Conservation (phyloP, 306 rosid genomes). For the Abrus precatorius region DNA sequence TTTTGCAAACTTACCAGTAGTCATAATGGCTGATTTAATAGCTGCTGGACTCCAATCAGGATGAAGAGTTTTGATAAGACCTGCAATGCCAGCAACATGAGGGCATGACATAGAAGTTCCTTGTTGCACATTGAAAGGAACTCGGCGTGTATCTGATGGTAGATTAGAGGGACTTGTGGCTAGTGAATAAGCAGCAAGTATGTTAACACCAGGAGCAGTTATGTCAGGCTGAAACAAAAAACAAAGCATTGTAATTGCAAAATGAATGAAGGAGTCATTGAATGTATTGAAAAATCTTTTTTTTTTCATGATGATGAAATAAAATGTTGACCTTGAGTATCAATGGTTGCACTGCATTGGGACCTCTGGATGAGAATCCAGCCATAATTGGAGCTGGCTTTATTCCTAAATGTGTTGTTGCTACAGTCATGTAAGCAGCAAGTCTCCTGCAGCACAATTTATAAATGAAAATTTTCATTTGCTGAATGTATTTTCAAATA, state of each 20-base stretch:
- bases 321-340: slow-evolving; percentile 68
- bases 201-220: slow-evolving; percentile 70
- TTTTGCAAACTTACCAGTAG: slow-evolving; percentile 54
- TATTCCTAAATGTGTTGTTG: slow-evolving; percentile 53
- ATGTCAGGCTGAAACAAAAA: slow-evolving; percentile 67
- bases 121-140: slow-evolving; percentile 50
- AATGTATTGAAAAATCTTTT: neutral
- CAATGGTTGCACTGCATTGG: slow-evolving; percentile 53
- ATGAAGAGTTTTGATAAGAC: slow-evolving; percentile 69
- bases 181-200: slow-evolving; percentile 63
- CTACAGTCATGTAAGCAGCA: slow-evolving; percentile 54
- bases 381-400: slow-evolving; percentile 75
- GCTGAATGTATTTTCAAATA: neutral
- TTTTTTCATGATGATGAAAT: too few relatives aligned
- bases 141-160: slow-evolving; percentile 49
- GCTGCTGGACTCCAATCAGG: slow-evolving; percentile 77
- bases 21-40: slow-evolving; percentile 77
- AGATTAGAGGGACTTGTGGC: slow-evolving; percentile 44
- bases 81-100: slow-evolving; percentile 70
- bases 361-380: slow-evolving; percentile 80
- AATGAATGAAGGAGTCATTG: neutral
- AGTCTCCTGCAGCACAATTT: slow-evolving; percentile 52
- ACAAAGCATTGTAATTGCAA: neutral
- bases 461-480: neutral
- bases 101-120: slow-evolving; percentile 81